phyloP scores from a whole-genome alignment of 1,284 basidiomycete species.

The Heterobasidion occidentale region DNA sequence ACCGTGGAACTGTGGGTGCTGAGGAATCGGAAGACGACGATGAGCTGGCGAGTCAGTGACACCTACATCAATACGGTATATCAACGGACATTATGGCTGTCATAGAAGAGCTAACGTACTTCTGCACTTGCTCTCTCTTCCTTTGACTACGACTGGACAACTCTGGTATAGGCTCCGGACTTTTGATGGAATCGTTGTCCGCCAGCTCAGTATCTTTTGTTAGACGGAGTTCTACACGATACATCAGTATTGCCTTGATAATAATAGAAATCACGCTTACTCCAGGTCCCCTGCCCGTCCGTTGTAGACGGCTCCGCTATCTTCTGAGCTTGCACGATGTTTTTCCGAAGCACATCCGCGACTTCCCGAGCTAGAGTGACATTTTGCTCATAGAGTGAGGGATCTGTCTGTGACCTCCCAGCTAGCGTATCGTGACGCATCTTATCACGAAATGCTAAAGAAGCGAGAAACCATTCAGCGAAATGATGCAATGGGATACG shows the following conservation, averaged over 20 bases:
- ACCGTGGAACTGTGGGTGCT: constrained; percentile 21
- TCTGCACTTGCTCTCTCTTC: constrained; percentile 25
- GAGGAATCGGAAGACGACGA: constrained; percentile 3
- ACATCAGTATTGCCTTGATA: constrained; percentile 2
- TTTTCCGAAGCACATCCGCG: constrained; percentile 58
- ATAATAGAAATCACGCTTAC: constrained; percentile 28
- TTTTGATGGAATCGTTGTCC: constrained; percentile 63
- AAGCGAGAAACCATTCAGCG: neutral
- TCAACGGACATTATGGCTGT: neutral
- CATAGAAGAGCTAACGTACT: constrained; percentile 19
- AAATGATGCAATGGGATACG: neutral
- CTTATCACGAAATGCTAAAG: constrained; percentile 59
- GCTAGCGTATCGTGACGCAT: constrained; percentile 48
- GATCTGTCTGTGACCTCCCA: constrained; percentile 32
- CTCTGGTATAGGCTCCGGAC: constrained; percentile 27
- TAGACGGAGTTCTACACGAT: constrained; percentile 45
- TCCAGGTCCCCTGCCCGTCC: constrained; percentile 41
- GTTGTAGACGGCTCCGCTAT: constrained; percentile 23
- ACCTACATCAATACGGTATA: constrained; percentile 18
- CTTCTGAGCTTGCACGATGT: constrained; percentile 63
- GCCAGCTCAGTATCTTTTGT: constrained; percentile 70
- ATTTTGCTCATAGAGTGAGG: constrained; percentile 42
- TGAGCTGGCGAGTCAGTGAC: constrained; percentile 15
- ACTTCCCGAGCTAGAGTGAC: constrained; percentile 53
- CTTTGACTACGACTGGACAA: constrained; percentile 37